Conservation (phyloP, 371 early-diverging fungal genomes). For the Amoeboaphelidium occidentale region DNA sequence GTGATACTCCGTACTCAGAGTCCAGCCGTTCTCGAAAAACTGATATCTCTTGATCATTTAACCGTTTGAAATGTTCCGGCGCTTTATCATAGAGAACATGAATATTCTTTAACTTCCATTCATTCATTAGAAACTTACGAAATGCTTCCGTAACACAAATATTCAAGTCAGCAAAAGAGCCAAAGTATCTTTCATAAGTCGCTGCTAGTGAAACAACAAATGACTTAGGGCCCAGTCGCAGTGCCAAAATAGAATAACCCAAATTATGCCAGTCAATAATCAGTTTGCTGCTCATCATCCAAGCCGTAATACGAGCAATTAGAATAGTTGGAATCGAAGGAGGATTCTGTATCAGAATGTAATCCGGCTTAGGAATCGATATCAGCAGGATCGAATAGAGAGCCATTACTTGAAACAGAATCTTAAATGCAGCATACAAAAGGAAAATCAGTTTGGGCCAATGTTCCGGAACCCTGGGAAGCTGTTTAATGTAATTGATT, state of each 20-base stretch:
- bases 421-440: conserved; percentile 7
- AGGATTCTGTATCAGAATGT: conserved; percentile 77
- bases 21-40: no score
- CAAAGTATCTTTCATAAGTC: conserved; percentile 43
- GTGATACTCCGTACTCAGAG: no score
- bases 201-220: background rate
- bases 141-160: conserved; percentile 68
- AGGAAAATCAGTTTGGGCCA: conserved; percentile 5
- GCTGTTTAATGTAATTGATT: background rate
- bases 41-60: conserved; percentile 24
- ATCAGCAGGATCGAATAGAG: conserved; percentile 14
- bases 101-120: conserved; percentile 33
- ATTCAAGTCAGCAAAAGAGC: conserved; percentile 44
- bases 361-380: conserved; percentile 22
- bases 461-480: background rate
- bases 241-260: conserved; percentile 59
- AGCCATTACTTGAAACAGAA: conserved; percentile 15
- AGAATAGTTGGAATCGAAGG: conserved; percentile 76
- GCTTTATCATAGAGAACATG: conserved; percentile 45
- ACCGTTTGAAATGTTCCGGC: conserved; percentile 31
- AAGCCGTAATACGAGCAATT: conserved; percentile 35
- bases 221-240: conserved; percentile 26
- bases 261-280: conserved; percentile 96
- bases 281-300: conserved; percentile 30
- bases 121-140: conserved; percentile 30